Conservation (phyloP, 108 stramenopile species). For the Nitzschia sp. region DNA sequence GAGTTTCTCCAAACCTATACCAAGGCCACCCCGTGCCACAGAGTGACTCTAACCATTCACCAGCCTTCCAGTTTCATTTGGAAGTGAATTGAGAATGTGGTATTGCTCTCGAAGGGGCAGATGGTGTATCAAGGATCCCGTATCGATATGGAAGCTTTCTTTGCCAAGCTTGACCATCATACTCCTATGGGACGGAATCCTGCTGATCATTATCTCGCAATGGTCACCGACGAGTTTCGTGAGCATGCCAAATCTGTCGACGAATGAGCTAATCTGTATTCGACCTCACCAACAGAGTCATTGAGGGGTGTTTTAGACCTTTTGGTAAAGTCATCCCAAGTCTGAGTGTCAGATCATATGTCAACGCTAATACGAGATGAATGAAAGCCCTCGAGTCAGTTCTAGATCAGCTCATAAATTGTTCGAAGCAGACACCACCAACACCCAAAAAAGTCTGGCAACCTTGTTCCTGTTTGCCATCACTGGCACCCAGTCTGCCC, state of each 20-base stretch:
- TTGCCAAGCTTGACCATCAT: constrained; percentile 34
- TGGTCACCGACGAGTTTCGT: constrained; percentile 47
- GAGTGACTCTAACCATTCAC: constrained; percentile 56
- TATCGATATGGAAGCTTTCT: constrained; percentile 51
- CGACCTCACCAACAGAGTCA: neutral
- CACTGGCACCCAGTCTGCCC: too few relatives aligned
- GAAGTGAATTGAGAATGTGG: constrained; percentile 54
- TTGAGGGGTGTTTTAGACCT: too few relatives aligned
- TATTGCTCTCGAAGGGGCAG: constrained; percentile 47
- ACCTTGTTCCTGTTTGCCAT: too few relatives aligned
- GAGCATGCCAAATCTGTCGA: constrained; percentile 39
- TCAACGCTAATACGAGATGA: too few relatives aligned
- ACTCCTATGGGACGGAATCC: constrained; percentile 53
- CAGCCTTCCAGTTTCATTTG: constrained; percentile 53
- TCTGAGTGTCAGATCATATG: too few relatives aligned
- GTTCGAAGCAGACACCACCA: too few relatives aligned
- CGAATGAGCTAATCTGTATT: constrained; percentile 35
- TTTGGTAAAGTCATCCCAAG: too few relatives aligned
- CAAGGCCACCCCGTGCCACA: constrained; percentile 28
- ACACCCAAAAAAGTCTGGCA: too few relatives aligned
- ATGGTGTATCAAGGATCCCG: constrained; percentile 53
- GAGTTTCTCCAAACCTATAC: constrained; percentile 54
- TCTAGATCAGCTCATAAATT: too few relatives aligned
- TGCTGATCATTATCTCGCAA: constrained; percentile 45
- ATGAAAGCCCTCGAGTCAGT: too few relatives aligned